These are phyloP conservation scores for Geosmithia flava DNA, from an alignment of 2,329 filamentous ascomycete genomes.

Conservation along the genomic window DNA sequence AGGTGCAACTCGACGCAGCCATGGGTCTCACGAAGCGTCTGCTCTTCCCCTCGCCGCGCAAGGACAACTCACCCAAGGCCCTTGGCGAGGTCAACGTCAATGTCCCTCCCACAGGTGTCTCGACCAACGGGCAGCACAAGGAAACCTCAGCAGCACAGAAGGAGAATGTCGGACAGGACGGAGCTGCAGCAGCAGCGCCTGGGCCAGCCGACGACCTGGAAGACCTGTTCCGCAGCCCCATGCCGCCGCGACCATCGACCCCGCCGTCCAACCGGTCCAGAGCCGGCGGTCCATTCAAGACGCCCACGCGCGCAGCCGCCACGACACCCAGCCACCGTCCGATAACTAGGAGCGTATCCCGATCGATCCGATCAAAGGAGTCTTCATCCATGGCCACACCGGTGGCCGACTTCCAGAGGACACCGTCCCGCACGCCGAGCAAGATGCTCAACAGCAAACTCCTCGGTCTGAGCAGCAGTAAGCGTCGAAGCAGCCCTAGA, in stretches of 20 bases:
- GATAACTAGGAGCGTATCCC: conserved; percentile 47
- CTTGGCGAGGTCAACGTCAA: conserved; percentile 47
- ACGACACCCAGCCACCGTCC: conserved; percentile 46
- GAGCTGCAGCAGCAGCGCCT: conserved; percentile 8
- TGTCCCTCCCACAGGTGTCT: conserved; percentile 26
- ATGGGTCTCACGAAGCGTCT: conserved; percentile 52
- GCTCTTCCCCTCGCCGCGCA: conserved; percentile 66
- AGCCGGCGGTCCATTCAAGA: conserved; percentile 34
- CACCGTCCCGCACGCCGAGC: conserved; percentile 33
- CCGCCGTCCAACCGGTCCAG: conserved; percentile 14
- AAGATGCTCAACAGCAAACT: conserved; percentile 22
- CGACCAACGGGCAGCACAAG: conserved; percentile 23
- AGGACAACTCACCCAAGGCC: conserved; percentile 48
- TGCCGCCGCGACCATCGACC: conserved; percentile 1
- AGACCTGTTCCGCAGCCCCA: conserved; percentile 52
- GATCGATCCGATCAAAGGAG: conserved; percentile 36
- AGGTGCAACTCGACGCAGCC: conserved; percentile 32
- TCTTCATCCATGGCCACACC: conserved; percentile 27
- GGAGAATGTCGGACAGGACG: conserved; percentile 24
- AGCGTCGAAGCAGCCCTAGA: conserved; percentile 30
- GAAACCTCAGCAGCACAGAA: conserved; percentile 20
- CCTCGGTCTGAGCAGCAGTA: conserved; percentile 8
- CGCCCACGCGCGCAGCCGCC: conserved; percentile 37
- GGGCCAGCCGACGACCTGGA: conserved; percentile 46
- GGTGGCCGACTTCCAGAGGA: conserved; percentile 22